Evolutionary conservation across 2,329 filamentous ascomycete genomes (phyloP).

Genomic region (Pezicula neosporulosa): DNA sequence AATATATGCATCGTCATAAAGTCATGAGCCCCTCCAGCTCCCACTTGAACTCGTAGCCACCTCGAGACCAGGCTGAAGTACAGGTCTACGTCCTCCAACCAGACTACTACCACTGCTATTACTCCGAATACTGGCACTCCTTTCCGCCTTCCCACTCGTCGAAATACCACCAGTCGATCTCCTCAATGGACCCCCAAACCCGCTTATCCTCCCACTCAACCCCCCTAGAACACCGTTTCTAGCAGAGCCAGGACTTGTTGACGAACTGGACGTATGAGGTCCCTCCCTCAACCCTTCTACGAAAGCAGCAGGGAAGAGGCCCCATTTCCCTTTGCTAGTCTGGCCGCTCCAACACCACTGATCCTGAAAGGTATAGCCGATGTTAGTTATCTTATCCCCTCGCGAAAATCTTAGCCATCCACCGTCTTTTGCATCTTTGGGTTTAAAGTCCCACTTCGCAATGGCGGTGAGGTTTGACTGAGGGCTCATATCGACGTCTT

Average conservation of each 20-base stretch:
- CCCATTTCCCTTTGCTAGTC: slow-evolving; percentile 26
- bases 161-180: no score
- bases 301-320: slow-evolving; percentile 24
- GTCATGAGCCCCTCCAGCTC: no score
- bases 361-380: slow-evolving; percentile 24
- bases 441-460: slow-evolving; percentile 29
- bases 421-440: slow-evolving; percentile 23
- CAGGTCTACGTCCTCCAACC: no score
- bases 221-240: not conserved
- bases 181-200: no score
- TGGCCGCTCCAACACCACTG: slow-evolving; percentile 29
- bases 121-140: no score
- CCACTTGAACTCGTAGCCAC: no score
- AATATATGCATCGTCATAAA: no score
- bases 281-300: slow-evolving; percentile 18
- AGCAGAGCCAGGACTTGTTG: not conserved
- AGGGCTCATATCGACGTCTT: slow-evolving; percentile 23
- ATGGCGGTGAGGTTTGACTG: slow-evolving; percentile 19
- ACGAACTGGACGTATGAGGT: not conserved
- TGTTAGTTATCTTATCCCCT: slow-evolving; percentile 23
- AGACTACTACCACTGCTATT: no score
- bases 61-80: no score
- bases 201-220: no score
- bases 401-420: slow-evolving; percentile 26
- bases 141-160: no score